Base-by-base conservation (phyloP, 352 stramenopile species). In the Phytophthora pini region DNA sequence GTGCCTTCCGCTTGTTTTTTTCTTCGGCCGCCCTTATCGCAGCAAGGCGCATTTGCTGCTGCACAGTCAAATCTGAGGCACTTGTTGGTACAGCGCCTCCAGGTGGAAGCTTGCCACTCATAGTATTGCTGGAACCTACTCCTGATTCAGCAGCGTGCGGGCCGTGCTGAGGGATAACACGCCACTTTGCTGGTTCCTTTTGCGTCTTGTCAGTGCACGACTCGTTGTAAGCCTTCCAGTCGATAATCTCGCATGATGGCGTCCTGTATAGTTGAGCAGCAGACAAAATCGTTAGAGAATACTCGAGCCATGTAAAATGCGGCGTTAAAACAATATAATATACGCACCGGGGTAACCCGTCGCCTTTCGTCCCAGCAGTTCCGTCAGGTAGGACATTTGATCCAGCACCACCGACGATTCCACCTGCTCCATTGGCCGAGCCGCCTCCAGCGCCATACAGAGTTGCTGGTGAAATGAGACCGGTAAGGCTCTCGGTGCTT, bases 161-260 rank as follows among this genome's bases (percentile, higher is more conserved):
- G 1, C 86, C 82, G 43, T 92, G 80, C 63, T 94, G 86, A 24
- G 86, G 86, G 29, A 94, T 94, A 27, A 92, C 83, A 20, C 83
- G 78, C 86, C 86, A 94, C 56, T 90, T 91, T 32, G 71, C 51
- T 10, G 71, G 46, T 26, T 87, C 82, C 39, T 90, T 89, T 38
- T 84, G 77, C 0, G 65, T 60, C 56, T 89, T 88, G 49, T 93
- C 84, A 3, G 57, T 66, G 13, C 60, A 65, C 1, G 82, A 76
- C 24, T 94, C 86, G 52, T 94, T 94, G 72, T 93, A 92, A 53
- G 82, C 79, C 57, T 94, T 94, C 86, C 86, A 94, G 72, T 94
- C 86, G 55, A 94, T 94, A 47, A 89, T 88, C 44, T 92, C 86
- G 48, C 83, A 88, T 26, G 84, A 91, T 22, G 80, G 74, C 4